A percentile compares a stretch with the other conserved stretches of the same genome.
These are phyloP conservation scores for Fusarium coffeatum DNA, from an alignment of 2,329 filamentous ascomycete species.

Conservation along the genomic window DNA sequence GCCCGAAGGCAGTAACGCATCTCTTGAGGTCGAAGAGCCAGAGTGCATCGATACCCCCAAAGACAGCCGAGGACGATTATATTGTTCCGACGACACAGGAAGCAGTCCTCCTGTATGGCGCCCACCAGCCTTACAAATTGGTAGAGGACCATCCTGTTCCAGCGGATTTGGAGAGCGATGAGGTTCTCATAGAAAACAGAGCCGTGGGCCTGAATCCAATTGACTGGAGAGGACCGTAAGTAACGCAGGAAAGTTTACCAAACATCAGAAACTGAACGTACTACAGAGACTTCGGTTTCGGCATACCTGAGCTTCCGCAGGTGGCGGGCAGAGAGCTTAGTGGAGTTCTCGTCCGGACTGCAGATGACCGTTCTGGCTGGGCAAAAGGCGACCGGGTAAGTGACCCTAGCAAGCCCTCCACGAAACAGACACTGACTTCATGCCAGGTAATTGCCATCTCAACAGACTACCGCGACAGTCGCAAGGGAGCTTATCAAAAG, in stretches of 20 bases:
- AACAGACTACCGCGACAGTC: constrained; percentile 78
- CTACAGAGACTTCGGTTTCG: constrained; percentile 75
- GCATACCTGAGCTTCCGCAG: constrained; percentile 74
- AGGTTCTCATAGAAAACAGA: constrained; percentile 51
- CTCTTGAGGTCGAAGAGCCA: not conserved
- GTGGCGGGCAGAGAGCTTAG: constrained; percentile 75
- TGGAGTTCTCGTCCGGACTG: constrained; percentile 57
- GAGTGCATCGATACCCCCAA: not conserved
- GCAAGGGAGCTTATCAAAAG: constrained; percentile 78
- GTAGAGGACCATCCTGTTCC: constrained; percentile 32
- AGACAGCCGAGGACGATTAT: not conserved
- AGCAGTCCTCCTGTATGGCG: not conserved
- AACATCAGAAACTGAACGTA: not conserved
- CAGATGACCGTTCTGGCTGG: not conserved
- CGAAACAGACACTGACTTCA: constrained; percentile 63
- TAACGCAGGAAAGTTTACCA: constrained; percentile 19
- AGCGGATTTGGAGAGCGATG: constrained; percentile 54
- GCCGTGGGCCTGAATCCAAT: constrained; percentile 77
- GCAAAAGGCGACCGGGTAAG: not conserved
- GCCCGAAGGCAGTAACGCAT: not conserved
- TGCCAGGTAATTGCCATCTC: constrained; percentile 74
- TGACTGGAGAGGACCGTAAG: constrained; percentile 79
- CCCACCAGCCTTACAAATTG: constrained; percentile 60
- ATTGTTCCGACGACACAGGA: not conserved
- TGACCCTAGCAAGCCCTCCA: constrained; percentile 48